Conservation (phyloP, 2,329 filamentous ascomycete species). For the Talaromyces sp. region DNA sequence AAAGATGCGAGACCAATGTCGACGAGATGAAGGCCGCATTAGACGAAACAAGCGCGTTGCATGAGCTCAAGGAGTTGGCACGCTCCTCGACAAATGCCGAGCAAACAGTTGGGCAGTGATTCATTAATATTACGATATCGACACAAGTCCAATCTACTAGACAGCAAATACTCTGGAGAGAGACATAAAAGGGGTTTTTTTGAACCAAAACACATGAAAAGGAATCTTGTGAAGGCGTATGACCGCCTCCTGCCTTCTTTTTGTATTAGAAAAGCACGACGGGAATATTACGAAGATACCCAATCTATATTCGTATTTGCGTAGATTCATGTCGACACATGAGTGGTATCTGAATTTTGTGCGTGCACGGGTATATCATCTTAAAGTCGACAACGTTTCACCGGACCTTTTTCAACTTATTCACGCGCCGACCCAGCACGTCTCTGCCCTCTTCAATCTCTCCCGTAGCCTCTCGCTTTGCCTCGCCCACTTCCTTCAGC, state of each 20-base stretch:
- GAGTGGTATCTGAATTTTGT: background rate
- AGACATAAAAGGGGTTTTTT: background rate
- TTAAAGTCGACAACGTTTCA: conserved; percentile 13
- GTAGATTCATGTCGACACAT: background rate
- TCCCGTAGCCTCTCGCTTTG: conserved; percentile 84
- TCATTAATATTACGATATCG: background rate
- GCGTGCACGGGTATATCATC: conserved; percentile 3
- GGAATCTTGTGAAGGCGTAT: background rate
- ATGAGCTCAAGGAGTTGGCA: conserved; percentile 7
- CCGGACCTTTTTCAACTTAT: conserved; percentile 40
- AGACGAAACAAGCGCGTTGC: conserved; percentile 6
- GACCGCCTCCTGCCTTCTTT: background rate
- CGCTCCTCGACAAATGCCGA: conserved; percentile 8
- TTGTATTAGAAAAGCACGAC: conserved; percentile 1
- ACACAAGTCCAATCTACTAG: background rate
- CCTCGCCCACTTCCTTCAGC: conserved; percentile 86
- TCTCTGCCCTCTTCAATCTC: conserved; percentile 91
- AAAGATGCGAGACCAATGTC: background rate
- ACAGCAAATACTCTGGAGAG: background rate
- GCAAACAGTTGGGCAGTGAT: background rate
- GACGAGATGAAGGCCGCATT: background rate
- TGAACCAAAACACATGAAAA: background rate
- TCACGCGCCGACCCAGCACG: conserved; percentile 73
- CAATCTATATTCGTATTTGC: background rate
- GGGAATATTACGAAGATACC: conserved; percentile 10